Base-by-base conservation (phyloP, 768 basidiomycete species). In the Podaxis sp. region DNA sequence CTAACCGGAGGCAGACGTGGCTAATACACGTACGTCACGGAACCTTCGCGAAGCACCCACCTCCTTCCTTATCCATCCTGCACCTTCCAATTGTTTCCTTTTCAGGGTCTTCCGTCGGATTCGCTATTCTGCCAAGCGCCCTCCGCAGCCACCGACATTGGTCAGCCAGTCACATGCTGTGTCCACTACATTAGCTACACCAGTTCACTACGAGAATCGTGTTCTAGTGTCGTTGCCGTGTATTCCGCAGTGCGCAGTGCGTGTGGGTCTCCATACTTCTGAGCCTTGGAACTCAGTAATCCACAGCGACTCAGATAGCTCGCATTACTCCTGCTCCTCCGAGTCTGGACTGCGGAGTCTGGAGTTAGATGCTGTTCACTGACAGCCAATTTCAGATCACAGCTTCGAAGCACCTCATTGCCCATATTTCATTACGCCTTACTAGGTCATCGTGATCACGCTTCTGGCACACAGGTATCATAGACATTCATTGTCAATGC, bases 1-100 rank as follows among this genome's bases (percentile, higher is more conserved):
- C 37, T 33, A 47, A 37, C 27, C 59, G 60, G 60, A 61, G 60
- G 36, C 43, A 15, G 60, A 61, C 60, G 60, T 61, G 60, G 60
- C 52, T 33, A 47, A 27, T 17, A 40, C 50, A 41, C 51, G 19
- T 27, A n/a, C 29, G 51, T 60, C 51, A 60, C 50, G 13, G 51
- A 54, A 60, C 27, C 2, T 61, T 46, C 52, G 22, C 41, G 60
- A 61, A 61, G 19, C 27, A 46, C 33, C 53, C 41, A 47, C 25
- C 29, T 15, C 41, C 33, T 47, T 57, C 56, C 56, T 7, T n/a
- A 56, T 24, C 12, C n/a, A 38, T 56, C 41, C 17, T 5, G 15
- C 2, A n/a, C 17, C 12, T 41, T 41, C 40, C 4, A 7, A 15
- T n/a, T 8, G 1, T 46, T 46, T 22, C 43, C 43, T 46, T 46